Percentiles rank a stretch among this genome's conserved stretches.
Conservation (phyloP, 257 asterid species). For the Voacanga thouarsii region DNA sequence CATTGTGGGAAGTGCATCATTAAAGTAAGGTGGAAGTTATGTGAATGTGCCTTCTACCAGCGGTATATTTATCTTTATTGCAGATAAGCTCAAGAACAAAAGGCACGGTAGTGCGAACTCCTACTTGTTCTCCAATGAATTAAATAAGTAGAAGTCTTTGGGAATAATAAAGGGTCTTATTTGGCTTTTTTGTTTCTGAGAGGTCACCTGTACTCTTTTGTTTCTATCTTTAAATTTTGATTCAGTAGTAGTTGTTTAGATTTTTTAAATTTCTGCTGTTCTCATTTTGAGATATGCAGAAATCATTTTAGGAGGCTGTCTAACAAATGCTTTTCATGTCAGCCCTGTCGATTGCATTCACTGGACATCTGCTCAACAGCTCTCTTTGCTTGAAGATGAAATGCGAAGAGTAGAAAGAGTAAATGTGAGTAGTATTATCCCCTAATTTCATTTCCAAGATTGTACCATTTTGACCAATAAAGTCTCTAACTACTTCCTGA, state of each 20-base stretch:
- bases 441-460: neutral
- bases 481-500: neutral
- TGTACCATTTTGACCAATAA: neutral
- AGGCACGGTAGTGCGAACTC: neutral
- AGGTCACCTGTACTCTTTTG: neutral
- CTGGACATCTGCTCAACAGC: constrained; percentile 95
- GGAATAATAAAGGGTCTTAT: neutral
- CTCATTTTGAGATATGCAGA: neutral
- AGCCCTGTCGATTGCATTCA: constrained; percentile 99
- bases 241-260: neutral
- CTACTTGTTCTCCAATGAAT: neutral
- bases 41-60: neutral
- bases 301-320: constrained; percentile 14
- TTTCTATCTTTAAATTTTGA: neutral
- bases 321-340: constrained; percentile 36
- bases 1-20: neutral
- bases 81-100: neutral
- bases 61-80: neutral
- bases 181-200: neutral
- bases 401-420: constrained; percentile 99
- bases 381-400: constrained; percentile 94
- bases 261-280: neutral
- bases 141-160: neutral
- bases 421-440: constrained; percentile 52
- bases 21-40: neutral